Conservation (phyloP, 768 basidiomycete genomes). For the Pleurotus pulmonarius region DNA sequence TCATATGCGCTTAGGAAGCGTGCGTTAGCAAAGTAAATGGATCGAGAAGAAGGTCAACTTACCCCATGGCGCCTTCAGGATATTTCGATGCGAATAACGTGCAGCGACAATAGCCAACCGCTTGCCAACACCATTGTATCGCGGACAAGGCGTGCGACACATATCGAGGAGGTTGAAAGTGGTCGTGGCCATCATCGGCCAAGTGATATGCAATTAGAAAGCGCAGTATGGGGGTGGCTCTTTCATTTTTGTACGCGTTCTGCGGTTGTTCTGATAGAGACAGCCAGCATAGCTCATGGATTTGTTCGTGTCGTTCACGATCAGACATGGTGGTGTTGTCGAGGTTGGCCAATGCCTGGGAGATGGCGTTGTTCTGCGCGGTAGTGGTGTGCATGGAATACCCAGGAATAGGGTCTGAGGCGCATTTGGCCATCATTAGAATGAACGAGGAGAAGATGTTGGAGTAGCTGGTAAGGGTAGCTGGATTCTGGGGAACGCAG, state of each 20-base stretch:
- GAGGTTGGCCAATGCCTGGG: not conserved
- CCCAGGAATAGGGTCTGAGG: not conserved
- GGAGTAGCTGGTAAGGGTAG: not conserved
- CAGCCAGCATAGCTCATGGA: not conserved
- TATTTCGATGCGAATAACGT: not conserved
- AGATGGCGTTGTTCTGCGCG: not conserved
- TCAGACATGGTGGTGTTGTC: not conserved
- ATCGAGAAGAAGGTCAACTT: not conserved
- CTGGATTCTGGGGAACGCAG: too few species aligned
- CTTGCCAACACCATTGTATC: constrained; percentile 8
- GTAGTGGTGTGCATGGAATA: not conserved
- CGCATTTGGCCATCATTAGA: not conserved
- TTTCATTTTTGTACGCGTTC: not conserved
- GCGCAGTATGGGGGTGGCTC: not conserved
- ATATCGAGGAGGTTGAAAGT: not conserved
- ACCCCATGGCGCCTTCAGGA: not conserved
- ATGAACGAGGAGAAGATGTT: not conserved
- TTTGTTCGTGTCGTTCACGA: not conserved
- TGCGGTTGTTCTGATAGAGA: not conserved
- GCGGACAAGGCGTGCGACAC: not conserved
- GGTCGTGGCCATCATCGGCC: not conserved
- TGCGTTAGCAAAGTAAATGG: not conserved
- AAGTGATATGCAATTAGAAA: constrained; percentile 11
- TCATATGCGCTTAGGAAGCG: constrained; percentile 2
- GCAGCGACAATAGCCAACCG: not conserved